Base-by-base conservation (phyloP, 805 yeast species). In the Suhomyces kilbournensis region DNA sequence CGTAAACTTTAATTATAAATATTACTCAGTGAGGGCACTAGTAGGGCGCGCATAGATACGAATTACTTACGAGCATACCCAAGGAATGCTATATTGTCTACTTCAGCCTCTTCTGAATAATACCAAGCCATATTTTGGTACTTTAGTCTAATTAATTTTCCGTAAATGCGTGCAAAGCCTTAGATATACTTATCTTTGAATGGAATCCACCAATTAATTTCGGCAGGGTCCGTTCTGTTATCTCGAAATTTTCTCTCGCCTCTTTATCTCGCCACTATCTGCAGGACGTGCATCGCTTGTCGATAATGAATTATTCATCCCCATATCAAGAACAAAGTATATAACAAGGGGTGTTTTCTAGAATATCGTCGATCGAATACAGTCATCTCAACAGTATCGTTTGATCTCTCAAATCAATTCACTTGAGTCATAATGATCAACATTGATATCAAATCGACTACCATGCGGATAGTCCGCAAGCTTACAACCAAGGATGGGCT, bases 401-500 rank as follows among this genome's bases (percentile, higher is more conserved):
- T n/a, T 32, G 35, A 14, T 32, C 35, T 9, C 15, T 32, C 35
- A n/a, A 14, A 32, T 6, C 4, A 30, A 30, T 10, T 14, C 15
- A 26, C 28, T 26, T 14, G n/a, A 30, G 14, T 30, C 34, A 42
- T 14, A 22, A 42, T 23, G 32, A 46, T 39, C 44, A 34, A 23
- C 43, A 4, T 40, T 28, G 52, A 54, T 35, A 19, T 58, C 47
- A 60, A 65, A 52, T 28, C 55, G 3, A 50, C 51, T 12, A 56
- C 58, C 25, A 59, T 54, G 44, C 60, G 74, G 32, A 47, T 65
- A 12, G 47, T 65, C 44, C 71, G 64, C 54, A 82, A 82, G 63
- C 71, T 82, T 72, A 82, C 93, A 56, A 88, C 96, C 34, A 80
- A 76, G 53, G 90, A 89, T 17, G 97, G 97, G 6, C 62, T 89